These are phyloP conservation scores for Lepidium sativum DNA, from an alignment of 345 rosid genomes.

Conservation along the genomic window DNA sequence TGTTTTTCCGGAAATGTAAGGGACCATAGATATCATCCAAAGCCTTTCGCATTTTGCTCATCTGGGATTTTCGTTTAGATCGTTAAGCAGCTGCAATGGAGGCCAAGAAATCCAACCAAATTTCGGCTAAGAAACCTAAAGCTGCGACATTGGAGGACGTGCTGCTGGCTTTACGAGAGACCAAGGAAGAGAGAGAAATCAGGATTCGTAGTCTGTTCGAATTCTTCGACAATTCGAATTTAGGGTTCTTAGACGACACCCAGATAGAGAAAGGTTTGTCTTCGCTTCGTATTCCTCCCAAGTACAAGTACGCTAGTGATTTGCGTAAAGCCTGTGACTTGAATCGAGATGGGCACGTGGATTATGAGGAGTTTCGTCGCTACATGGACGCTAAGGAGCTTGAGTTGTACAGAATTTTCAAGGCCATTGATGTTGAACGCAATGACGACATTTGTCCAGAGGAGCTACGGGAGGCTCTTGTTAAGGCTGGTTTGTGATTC, in stretches of 20 bases:
- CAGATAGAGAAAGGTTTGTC: conserved; percentile 87
- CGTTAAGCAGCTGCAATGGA: conserved; percentile 11
- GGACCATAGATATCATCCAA: neutral
- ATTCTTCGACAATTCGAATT: conserved; percentile 57
- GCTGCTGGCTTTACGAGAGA: conserved; percentile 61
- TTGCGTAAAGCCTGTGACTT: conserved; percentile 70
- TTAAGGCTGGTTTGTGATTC: conserved; percentile 57
- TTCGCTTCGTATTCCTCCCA: conserved; percentile 62
- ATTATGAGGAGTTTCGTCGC: conserved; percentile 72
- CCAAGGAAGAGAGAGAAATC: conserved; percentile 71
- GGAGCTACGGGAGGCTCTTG: conserved; percentile 81
- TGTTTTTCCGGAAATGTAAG: neutral
- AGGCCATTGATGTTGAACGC: conserved; percentile 67
- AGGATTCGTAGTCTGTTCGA: conserved; percentile 58
- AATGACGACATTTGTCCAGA: conserved; percentile 81
- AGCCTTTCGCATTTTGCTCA: neutral
- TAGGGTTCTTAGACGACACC: conserved; percentile 60
- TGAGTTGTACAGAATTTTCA: conserved; percentile 56
- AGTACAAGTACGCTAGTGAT: conserved; percentile 75
- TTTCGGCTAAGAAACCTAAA: conserved; percentile 40
- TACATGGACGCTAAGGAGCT: conserved; percentile 89
- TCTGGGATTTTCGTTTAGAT: neutral
- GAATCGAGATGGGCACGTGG: conserved; percentile 80
- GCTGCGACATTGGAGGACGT: conserved; percentile 73
- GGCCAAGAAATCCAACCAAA: conserved; percentile 22